Percentiles rank a stretch among this genome's conserved stretches.
Conservation (phyloP, 345 rosid genomes). For the Hibiscus mutabilis region DNA sequence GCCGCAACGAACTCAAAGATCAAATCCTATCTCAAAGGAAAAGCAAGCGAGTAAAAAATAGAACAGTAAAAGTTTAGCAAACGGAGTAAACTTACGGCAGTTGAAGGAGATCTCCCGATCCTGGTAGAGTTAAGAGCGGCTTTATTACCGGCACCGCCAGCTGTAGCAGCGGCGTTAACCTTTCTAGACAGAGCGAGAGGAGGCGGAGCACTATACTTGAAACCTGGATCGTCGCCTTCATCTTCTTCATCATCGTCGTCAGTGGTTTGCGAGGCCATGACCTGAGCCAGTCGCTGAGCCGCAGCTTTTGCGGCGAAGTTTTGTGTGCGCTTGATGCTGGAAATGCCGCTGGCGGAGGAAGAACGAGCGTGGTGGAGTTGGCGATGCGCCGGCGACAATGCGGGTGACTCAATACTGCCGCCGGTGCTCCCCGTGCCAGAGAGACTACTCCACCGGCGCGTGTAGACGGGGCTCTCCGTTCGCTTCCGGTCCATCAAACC, state of each 20-base stretch:
- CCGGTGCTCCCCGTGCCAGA: conserved; percentile 41
- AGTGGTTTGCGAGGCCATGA: conserved; percentile 95
- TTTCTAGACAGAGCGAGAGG: conserved; percentile 63
- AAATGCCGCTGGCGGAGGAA: conserved; percentile 60
- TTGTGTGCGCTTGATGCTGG: conserved; percentile 77
- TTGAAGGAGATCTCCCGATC: conserved; percentile 80
- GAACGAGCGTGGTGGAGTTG: conserved; percentile 61
- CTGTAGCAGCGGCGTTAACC: conserved; percentile 8
- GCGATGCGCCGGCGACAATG: conserved; percentile 53
- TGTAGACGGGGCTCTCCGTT: conserved; percentile 64
- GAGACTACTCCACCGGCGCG: conserved; percentile 69
- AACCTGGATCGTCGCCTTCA: conserved; percentile 61
- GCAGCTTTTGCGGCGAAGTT: conserved; percentile 96
- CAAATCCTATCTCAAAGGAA: not conserved
- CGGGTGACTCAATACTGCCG: conserved; percentile 44
- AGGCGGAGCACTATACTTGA: conserved; percentile 83
- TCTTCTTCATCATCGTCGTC: conserved; percentile 67
- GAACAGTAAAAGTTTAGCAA: not conserved
- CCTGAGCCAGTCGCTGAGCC: conserved; percentile 92
- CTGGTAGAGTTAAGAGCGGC: conserved; percentile 36
- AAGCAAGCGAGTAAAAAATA: not conserved
- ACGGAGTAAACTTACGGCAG: conserved; percentile 46
- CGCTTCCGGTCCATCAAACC: conserved; percentile 60
- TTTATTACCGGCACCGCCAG: conserved; percentile 10
- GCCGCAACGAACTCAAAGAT: not conserved